These are phyloP conservation scores for Sporisorium sorghi DNA, from an alignment of 1,284 basidiomycete species.

Conservation along the genomic window DNA sequence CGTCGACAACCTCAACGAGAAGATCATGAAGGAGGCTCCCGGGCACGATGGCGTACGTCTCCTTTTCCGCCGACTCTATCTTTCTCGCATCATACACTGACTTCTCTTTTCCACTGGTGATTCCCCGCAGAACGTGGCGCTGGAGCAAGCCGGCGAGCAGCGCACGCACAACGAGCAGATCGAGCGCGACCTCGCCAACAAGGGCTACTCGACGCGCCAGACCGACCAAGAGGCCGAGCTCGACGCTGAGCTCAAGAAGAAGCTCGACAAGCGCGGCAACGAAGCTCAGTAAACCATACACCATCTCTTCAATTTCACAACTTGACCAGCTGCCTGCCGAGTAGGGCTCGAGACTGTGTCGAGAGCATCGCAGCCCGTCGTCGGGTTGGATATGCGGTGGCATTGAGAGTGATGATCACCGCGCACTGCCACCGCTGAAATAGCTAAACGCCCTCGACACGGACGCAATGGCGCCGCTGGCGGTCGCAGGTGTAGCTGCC, in stretches of 20 bases:
- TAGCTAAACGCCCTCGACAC: constrained; percentile 46
- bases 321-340: no score
- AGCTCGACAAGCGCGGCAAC: constrained; percentile 48
- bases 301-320: no score
- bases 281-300: constrained; percentile 39
- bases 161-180: constrained; percentile 38
- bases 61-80: background rate
- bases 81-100: background rate
- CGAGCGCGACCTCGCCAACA: constrained; percentile 40
- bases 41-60: constrained; percentile 47
- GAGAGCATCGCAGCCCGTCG: background rate
- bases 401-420: background rate
- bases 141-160: constrained; percentile 25
- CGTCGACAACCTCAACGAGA: constrained; percentile 47
- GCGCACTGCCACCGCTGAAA: constrained; percentile 22
- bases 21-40: constrained; percentile 45
- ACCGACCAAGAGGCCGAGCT: constrained; percentile 25
- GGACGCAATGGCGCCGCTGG: constrained; percentile 35
- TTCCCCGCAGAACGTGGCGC: constrained; percentile 26
- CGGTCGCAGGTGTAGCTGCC: constrained; percentile 17
- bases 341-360: background rate
- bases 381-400: no score
- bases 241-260: constrained; percentile 39
- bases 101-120: background rate
- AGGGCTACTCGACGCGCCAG: constrained; percentile 41